Conservation (phyloP, 139 green algal genomes). For the Chlorella vulgaris region DNA sequence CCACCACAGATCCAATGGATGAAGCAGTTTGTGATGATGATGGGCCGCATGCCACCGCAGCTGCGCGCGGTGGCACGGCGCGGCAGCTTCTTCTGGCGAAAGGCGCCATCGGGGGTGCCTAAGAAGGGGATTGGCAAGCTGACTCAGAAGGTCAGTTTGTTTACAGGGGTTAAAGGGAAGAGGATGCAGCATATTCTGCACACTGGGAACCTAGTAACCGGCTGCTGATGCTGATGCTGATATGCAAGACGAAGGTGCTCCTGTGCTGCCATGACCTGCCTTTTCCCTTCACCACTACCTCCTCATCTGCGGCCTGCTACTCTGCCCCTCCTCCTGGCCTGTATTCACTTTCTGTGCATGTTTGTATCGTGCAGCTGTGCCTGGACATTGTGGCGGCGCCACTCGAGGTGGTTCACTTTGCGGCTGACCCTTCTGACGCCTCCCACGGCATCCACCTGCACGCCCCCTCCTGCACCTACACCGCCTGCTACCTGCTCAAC, state of each 20-base stretch:
- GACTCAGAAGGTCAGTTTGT: conserved; percentile 14
- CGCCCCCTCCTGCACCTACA: background rate
- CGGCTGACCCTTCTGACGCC: conserved; percentile 38
- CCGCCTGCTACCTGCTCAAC: conserved; percentile 45
- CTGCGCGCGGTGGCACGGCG: conserved; percentile 49
- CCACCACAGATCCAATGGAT: conserved; percentile 45
- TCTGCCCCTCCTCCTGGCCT: too few relatives aligned
- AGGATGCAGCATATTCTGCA: too few relatives aligned
- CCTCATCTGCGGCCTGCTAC: too few relatives aligned
- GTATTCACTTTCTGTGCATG: too few relatives aligned
- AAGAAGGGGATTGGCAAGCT: conserved; percentile 45
- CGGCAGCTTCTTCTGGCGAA: conserved; percentile 57
- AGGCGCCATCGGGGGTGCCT: conserved; percentile 27
- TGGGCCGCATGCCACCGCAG: conserved; percentile 36
- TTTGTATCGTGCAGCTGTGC: conserved; percentile 45
- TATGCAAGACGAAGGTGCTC: too few relatives aligned
- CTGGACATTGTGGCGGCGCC: conserved; percentile 28
- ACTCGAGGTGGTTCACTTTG: conserved; percentile 55
- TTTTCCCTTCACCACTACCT: too few relatives aligned
- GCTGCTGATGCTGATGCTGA: too few relatives aligned
- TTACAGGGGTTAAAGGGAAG: too few relatives aligned
- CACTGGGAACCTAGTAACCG: too few relatives aligned
- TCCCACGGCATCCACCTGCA: conserved; percentile 41
- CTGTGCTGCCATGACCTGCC: too few relatives aligned
- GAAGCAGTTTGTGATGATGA: conserved; percentile 32